A percentile compares a stretch with the other conserved stretches of the same genome.
Evolutionary conservation across 2,329 filamentous ascomycete genomes (phyloP).

Genomic region (Clonostachys rhizophaga): DNA sequence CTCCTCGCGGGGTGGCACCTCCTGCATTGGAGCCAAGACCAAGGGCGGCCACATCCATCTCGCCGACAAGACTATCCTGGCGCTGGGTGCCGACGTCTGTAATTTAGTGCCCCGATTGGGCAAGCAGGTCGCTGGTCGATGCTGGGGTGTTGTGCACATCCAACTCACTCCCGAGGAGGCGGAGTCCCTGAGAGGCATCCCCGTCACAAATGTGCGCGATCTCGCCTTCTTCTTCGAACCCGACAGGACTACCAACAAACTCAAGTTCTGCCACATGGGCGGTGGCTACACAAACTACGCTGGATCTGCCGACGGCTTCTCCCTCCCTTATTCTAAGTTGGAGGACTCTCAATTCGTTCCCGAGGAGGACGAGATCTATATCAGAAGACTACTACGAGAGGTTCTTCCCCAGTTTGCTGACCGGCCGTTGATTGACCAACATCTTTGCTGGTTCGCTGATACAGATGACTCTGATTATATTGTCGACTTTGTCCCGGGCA

Average conservation of each 20-base stretch:
- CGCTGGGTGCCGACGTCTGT: constrained; percentile 43
- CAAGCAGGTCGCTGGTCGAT: constrained; percentile 45
- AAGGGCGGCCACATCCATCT: constrained; percentile 10
- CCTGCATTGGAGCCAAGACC: constrained; percentile 16
- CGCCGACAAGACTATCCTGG: constrained; percentile 39
- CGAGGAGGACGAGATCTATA: constrained; percentile 43
- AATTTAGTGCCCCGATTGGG: constrained; percentile 43
- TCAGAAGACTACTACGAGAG: constrained; percentile 43
- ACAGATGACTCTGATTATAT: constrained; percentile 56
- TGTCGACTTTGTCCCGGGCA: constrained; percentile 52
- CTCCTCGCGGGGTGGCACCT: constrained; percentile 1
- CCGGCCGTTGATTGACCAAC: constrained; percentile 47
- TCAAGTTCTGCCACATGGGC: constrained; percentile 58
- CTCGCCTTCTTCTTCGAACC: constrained; percentile 64
- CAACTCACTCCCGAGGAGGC: constrained; percentile 51
- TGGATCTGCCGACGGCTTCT: constrained; percentile 22
- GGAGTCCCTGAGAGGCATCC: constrained; percentile 47
- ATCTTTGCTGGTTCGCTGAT: constrained; percentile 60
- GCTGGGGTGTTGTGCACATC: constrained; percentile 57
- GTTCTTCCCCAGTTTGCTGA: constrained; percentile 47
- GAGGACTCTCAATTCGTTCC: constrained; percentile 43
- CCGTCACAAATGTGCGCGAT: constrained; percentile 56
- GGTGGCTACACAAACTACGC: constrained; percentile 47
- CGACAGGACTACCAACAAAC: constrained; percentile 48
- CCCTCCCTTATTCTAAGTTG: constrained; percentile 11